Evolutionary conservation across 1,284 basidiomycete species (phyloP).

Genomic region (Athelia psychrophila): DNA sequence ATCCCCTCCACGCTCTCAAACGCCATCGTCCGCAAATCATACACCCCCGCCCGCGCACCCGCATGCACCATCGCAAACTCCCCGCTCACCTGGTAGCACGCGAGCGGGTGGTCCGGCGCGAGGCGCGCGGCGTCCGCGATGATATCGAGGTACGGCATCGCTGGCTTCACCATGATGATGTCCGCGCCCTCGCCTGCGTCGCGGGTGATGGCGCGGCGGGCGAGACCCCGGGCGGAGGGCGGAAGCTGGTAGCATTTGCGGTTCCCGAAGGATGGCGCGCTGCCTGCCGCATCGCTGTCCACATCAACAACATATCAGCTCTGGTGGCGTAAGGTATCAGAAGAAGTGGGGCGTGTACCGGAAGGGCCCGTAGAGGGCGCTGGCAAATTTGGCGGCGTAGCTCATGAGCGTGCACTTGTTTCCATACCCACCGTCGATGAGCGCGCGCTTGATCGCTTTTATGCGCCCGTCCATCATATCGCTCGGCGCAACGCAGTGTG

Average conservation of each 20-base stretch:
- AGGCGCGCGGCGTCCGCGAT: conserved; percentile 86
- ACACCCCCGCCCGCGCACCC: conserved; percentile 90
- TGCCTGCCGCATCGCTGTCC: conserved; percentile 89
- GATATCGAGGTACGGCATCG: conserved; percentile 95
- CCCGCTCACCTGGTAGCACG: conserved; percentile 95
- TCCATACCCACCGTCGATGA: conserved; percentile 81
- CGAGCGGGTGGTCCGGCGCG: conserved; percentile 84
- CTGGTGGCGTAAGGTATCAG: conserved; percentile 1
- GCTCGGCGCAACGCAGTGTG: conserved; percentile 96
- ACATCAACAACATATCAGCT: conserved; percentile 3
- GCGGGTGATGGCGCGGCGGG: conserved; percentile 88
- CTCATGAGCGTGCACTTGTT: conserved; percentile 94
- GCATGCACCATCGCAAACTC: conserved; percentile 98
- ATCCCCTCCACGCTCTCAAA: conserved; percentile 91
- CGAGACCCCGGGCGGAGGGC: conserved; percentile 84
- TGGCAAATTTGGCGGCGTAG: conserved; percentile 99
- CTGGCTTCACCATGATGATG: conserved; percentile 99
- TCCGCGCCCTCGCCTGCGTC: conserved; percentile 96
- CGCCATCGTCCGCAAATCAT: conserved; percentile 89
- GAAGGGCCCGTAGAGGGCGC: conserved; percentile 96
- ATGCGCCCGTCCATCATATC: conserved; percentile 99
- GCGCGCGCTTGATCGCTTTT: conserved; percentile 81
- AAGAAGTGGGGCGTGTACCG: conserved; percentile 49
- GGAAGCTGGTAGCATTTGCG: conserved; percentile 98
- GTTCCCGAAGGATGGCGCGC: conserved; percentile 91